Evolutionary conservation across 2,329 filamentous ascomycete genomes (phyloP), one percentile per base, ranked within the genome.

Genomic region (Arthroderma sp.): DNA sequence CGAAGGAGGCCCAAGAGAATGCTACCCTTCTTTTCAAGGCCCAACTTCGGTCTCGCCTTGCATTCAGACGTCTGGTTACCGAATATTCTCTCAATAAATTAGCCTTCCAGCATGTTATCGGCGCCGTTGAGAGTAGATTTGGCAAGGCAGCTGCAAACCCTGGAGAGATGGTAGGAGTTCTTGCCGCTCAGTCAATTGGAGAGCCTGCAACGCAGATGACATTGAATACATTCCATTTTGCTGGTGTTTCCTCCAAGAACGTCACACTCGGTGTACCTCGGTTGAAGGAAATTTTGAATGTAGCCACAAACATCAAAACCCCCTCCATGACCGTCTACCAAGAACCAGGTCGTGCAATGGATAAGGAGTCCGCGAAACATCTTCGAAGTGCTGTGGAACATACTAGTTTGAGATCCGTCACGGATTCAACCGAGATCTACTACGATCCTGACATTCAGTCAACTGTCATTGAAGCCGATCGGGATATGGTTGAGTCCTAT

Each of bases 151-250:
- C 84, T 55, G 88, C 94, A 49, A 86, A 80, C 56, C 89, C 91
- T 40, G 91, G 93, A 60, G 93, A 98, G 63, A 98, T 98, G 91
- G 91, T 98, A 46, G 91, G 91, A 69, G 91, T 98, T 22, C 71
- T 98, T 58, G 91, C 91, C 51, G 91, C 93, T 5, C 91, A 98
- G 68, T 98, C 91, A 30, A 98, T 98, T 61, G 91, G 91, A 70
- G 91, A 98, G 66, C 91, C 91, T 36, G 93, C 91, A 22, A 98
- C 91, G 1, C 91, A 98, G 72, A 98, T 98, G 91, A 98, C 91
- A 1, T 71, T 98, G 49, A 98, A 98, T 70, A 98, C 91, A 27
- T 98, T 98, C 83, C 91, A 98, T 74, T 98, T 98, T 65, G 88
- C 91, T 65, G 91, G 91, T 94, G 87, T 98, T 49, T 94, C 93